Evolutionary conservation across 1,139 yeast species (phyloP).

Genomic region (Torulaspora globosa): DNA sequence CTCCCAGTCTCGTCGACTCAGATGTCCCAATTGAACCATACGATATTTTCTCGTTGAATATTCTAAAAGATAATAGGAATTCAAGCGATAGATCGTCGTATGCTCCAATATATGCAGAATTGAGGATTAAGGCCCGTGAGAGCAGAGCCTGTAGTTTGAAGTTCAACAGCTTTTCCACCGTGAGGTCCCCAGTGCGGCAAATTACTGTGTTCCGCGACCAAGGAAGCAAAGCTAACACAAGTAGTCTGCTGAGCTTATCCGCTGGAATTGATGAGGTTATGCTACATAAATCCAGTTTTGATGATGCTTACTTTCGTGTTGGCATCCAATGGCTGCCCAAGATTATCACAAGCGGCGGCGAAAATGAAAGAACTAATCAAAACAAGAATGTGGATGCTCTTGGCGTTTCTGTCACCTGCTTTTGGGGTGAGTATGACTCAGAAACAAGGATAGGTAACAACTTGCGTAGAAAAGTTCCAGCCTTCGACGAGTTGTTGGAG

Average conservation of each 20-base stretch:
- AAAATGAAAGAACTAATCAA: slow-evolving; percentile 35
- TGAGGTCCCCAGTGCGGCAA: slow-evolving; percentile 57
- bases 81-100: slow-evolving; percentile 46
- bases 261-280: slow-evolving; percentile 61
- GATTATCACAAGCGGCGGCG: slow-evolving; percentile 39
- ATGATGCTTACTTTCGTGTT: slow-evolving; percentile 49
- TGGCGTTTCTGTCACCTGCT: slow-evolving; percentile 58
- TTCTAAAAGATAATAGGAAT: slow-evolving; percentile 47
- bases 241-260: slow-evolving; percentile 46
- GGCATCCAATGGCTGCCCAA: slow-evolving; percentile 79
- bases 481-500: slow-evolving; percentile 60
- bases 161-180: slow-evolving; percentile 47
- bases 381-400: slow-evolving; percentile 38
- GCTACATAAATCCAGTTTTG: slow-evolving; percentile 63
- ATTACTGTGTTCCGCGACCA: slow-evolving; percentile 48
- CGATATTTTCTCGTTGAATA: slow-evolving; percentile 48
- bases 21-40: slow-evolving; percentile 35
- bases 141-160: slow-evolving; percentile 60
- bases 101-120: slow-evolving; percentile 63
- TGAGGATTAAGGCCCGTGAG: slow-evolving; percentile 54
- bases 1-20: slow-evolving; percentile 53
- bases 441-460: slow-evolving; percentile 40
- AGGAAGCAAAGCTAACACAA: slow-evolving; percentile 43
- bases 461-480: slow-evolving; percentile 51
- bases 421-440: slow-evolving; percentile 67